Evolutionary conservation across 768 basidiomycete genomes (phyloP), one percentile per base, ranked within the genome.

Genomic region (Russula abietina): DNA sequence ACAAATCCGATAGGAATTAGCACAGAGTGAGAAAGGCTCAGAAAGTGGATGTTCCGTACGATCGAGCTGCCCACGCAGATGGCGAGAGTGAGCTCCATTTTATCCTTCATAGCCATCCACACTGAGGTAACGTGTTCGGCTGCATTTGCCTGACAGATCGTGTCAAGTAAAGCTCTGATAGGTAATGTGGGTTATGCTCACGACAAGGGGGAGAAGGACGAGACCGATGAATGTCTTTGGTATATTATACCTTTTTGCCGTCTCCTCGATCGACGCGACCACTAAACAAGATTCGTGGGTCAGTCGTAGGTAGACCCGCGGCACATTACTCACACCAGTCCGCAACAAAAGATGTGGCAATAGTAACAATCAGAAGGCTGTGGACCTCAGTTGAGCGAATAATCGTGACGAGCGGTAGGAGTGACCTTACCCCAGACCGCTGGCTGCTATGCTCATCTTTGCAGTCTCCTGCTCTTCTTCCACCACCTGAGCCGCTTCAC

Each of bases 231-330:
- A 93, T 0, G 85, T 69, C 73, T 91, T 91, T 0, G 91, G 90
- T 58, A 97, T 89, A 58, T 80, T 72, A 73, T 91, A 93, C 45
- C 88, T 80, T 14, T 83, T 77, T 2, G 93, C 91, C 28, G 90
- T 91, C 71, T 95, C 93, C 72, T 96, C 94, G 66, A 97, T 96
- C 4, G 91, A 92, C 3, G 87, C 89, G 41, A 96, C 93, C 73
- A 93, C 90, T 91, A 57, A 0, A 39, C 26, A 19, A 39, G n/a
- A 30, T 57, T 38, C 33, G 50, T 36, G 39, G 38, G 45, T 60
- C 24, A 60, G 56, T 54, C 24, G 65, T 28, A 46, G 4, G 33
- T 12, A 61, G 49, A 11, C 39, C 36, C 17, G 48, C n/a, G 14
- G 26, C 26, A 24, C 48, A 57, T n/a, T 10, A 83, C 87, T 70